These are phyloP conservation scores for Gossypium rotundifolium DNA, from an alignment of 345 rosid species.

Conservation along the genomic window DNA sequence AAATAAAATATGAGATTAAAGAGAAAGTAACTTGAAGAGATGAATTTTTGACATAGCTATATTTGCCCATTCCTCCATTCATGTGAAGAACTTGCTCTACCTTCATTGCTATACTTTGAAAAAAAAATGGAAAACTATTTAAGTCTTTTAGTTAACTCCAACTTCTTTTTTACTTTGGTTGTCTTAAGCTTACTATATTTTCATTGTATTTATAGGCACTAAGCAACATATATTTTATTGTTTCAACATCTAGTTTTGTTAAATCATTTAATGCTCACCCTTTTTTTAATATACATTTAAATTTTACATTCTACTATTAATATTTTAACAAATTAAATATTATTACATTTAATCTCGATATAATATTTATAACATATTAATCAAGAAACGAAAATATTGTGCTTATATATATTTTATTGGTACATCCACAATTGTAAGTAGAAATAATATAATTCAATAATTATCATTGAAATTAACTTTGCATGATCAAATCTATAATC, in stretches of 20 bases:
- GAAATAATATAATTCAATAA: too few relatives aligned
- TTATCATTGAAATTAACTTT: too few relatives aligned
- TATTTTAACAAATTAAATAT: too few relatives aligned
- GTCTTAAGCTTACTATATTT: neutral
- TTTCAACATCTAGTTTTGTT: neutral
- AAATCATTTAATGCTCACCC: neutral
- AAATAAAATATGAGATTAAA: neutral
- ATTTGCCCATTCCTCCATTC: slow-evolving; percentile 5
- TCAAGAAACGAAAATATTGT: too few relatives aligned
- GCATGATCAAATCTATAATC: too few relatives aligned
- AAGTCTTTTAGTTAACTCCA: neutral
- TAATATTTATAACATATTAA: too few relatives aligned
- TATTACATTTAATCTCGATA: too few relatives aligned
- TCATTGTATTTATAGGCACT: neutral
- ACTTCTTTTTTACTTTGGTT: neutral
- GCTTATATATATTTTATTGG: too few relatives aligned
- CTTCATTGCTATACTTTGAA: neutral
- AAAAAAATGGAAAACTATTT: neutral
- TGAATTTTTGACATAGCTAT: slow-evolving; percentile 13
- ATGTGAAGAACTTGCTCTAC: slow-evolving; percentile 14
- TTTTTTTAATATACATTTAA: neutral
- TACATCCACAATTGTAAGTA: too few relatives aligned
- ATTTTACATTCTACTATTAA: too few relatives aligned
- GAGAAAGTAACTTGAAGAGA: neutral
- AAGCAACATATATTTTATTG: neutral